Percentiles rank a stretch among this genome's conserved stretches.
phyloP scores from a whole-genome alignment of 1,284 basidiomycete species.

The Apiotrichum sp. region DNA sequence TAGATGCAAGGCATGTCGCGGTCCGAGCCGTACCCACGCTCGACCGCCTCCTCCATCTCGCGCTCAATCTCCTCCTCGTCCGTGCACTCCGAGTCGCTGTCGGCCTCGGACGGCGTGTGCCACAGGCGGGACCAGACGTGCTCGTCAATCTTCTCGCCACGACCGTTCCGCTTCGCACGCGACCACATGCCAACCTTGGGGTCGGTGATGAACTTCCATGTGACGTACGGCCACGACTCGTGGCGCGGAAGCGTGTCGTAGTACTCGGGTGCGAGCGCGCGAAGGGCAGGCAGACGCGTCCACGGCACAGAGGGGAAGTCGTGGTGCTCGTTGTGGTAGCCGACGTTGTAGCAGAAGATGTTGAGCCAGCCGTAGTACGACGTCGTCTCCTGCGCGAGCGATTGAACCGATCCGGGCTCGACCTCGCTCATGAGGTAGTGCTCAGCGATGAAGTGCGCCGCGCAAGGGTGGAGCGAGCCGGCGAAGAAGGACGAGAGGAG shows the following conservation, averaged over 20 bases:
- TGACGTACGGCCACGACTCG: conserved; percentile 89
- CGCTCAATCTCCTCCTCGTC: conserved; percentile 11
- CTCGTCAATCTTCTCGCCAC: conserved; percentile 37
- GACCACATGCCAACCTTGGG: conserved; percentile 64
- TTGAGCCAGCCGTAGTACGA: conserved; percentile 94
- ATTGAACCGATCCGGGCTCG: conserved; percentile 24
- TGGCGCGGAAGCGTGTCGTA: conserved; percentile 85
- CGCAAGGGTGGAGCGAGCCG: conserved; percentile 88
- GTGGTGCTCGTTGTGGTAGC: conserved; percentile 98
- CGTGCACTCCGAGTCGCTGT: conserved; percentile 12
- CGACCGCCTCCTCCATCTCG: conserved; percentile 22
- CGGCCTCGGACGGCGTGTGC: conserved; percentile 5
- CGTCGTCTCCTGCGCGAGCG: conserved; percentile 77
- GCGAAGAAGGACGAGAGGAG: conserved; percentile 88
- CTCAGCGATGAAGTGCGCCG: conserved; percentile 96
- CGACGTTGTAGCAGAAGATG: conserved; percentile 90
- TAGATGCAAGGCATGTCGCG: conserved; percentile 1
- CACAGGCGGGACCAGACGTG: conserved; percentile 28
- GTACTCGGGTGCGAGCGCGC: conserved; percentile 79
- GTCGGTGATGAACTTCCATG: conserved; percentile 87
- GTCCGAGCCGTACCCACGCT: conserved; percentile 18
- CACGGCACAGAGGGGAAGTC: conserved; percentile 95
- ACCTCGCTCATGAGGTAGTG: conserved; percentile 78
- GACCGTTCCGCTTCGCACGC: conserved; percentile 48
- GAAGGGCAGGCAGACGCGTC: conserved; percentile 84